A percentile compares a stretch with the other conserved stretches of the same genome.
Conservation (phyloP, 2,329 filamentous ascomycete species). For the Apiospora rasikravindrae region DNA sequence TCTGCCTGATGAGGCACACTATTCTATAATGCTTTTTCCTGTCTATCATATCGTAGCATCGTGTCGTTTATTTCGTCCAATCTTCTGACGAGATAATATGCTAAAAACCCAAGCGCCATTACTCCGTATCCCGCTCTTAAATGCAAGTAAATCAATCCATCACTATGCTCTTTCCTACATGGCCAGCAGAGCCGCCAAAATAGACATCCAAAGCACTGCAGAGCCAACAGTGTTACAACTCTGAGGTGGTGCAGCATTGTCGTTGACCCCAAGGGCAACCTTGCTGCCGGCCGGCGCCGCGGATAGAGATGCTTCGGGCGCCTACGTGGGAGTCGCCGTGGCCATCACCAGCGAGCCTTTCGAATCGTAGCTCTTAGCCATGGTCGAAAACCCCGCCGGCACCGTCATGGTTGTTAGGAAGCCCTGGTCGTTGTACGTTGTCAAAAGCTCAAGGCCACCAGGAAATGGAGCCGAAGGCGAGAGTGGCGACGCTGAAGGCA, state of each 20-base stretch:
- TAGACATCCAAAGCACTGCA: background rate
- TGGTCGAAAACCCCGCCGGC: conserved; percentile 39
- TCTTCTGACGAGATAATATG: background rate
- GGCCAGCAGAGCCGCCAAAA: background rate
- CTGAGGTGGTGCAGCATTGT: too few relatives aligned
- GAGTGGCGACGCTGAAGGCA: conserved; percentile 48
- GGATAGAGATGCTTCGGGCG: too few relatives aligned
- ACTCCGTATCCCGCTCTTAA: background rate
- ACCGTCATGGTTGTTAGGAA: conserved; percentile 53
- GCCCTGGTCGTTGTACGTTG: conserved; percentile 32
- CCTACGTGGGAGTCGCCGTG: too few relatives aligned
- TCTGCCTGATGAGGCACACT: background rate
- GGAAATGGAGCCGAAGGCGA: conserved; percentile 37
- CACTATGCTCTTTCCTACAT: background rate
- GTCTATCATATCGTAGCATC: conserved; percentile 15
- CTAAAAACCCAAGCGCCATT: conserved; percentile 2
- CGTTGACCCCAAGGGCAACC: too few relatives aligned
- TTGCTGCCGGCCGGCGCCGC: too few relatives aligned
- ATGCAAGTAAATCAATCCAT: background rate
- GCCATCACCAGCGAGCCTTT: too few relatives aligned
- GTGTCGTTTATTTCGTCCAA: conserved; percentile 4
- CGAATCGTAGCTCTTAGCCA: conserved; percentile 41
- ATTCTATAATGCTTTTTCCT: conserved; percentile 15
- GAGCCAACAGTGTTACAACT: too few relatives aligned
- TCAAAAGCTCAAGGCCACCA: conserved; percentile 51